Conservation (phyloP, 2,329 filamentous ascomycete genomes). For the Aspergillus hortae region DNA sequence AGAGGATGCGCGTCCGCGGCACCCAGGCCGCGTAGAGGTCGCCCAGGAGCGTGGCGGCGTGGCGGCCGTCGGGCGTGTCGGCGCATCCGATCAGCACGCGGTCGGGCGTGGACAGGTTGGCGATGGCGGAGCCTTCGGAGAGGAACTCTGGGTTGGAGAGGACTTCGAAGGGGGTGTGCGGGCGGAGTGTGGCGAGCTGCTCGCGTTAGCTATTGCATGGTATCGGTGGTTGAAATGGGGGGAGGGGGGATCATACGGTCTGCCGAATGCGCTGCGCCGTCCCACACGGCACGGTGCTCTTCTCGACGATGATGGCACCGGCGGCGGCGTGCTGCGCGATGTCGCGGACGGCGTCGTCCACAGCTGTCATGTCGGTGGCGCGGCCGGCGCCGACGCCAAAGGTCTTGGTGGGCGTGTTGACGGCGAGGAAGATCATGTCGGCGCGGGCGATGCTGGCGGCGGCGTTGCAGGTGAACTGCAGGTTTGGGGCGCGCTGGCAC, state of each 20-base stretch:
- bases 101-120: constrained; percentile 67
- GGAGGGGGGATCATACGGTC: constrained; percentile 50
- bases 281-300: constrained; percentile 73
- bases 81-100: constrained; percentile 71
- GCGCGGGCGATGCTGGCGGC: constrained; percentile 60
- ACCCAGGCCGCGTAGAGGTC: constrained; percentile 71
- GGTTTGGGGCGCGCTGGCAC: constrained; percentile 44
- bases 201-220: not conserved
- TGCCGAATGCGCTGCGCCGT: constrained; percentile 68
- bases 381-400: constrained; percentile 66
- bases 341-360: constrained; percentile 66
- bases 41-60: constrained; percentile 63
- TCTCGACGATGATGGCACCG: constrained; percentile 74
- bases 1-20: constrained; percentile 62
- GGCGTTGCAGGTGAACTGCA: constrained; percentile 70
- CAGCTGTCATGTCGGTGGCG: constrained; percentile 68
- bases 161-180: constrained; percentile 66
- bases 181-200: constrained; percentile 42
- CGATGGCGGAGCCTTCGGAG: constrained; percentile 71
- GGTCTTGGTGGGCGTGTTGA: constrained; percentile 76
- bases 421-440: constrained; percentile 70
- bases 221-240: not conserved
- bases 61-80: constrained; percentile 56
- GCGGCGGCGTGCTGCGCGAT: constrained; percentile 64
- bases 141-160: constrained; percentile 81